Percentiles rank a stretch among this genome's conserved stretches.
phyloP scores from a whole-genome alignment of 148 eudicot species.

The Fagopyrum tataricum region DNA sequence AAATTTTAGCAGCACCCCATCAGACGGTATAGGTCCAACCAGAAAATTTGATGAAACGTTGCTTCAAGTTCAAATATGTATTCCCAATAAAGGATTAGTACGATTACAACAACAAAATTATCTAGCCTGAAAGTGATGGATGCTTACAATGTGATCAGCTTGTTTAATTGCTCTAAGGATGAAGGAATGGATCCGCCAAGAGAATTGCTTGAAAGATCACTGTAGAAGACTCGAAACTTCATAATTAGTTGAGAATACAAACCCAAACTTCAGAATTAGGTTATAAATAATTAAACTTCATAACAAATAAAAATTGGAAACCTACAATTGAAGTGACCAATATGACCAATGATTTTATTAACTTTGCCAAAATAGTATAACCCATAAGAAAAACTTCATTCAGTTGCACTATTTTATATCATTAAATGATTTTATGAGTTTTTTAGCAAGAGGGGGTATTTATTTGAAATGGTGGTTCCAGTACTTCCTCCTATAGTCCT shows the following conservation, averaged over 20 bases:
- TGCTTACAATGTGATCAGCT: conserved; percentile 68
- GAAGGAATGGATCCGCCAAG: conserved; percentile 73
- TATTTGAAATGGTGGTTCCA: not conserved
- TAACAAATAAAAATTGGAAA: not conserved
- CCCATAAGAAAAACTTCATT: too few species aligned
- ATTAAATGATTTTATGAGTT: too few species aligned
- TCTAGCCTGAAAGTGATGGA: not conserved
- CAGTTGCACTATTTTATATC: too few species aligned
- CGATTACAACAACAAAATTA: conserved; percentile 11
- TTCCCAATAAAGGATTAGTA: not conserved
- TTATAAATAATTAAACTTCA: not conserved
- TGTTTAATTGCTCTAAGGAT: conserved; percentile 67
- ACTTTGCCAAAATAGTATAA: not conserved
- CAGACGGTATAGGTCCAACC: conserved; percentile 69
- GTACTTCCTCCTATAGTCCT: not conserved
- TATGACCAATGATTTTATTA: not conserved
- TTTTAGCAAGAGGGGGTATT: too few species aligned
- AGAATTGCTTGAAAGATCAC: conserved; percentile 88
- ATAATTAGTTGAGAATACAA: not conserved
- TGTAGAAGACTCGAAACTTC: conserved; percentile 23
- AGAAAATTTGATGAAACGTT: conserved; percentile 88
- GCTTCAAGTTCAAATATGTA: conserved; percentile 29
- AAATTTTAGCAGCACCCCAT: conserved; percentile 67
- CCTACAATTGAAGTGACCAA: not conserved
- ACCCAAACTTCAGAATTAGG: not conserved